phyloP scores from a whole-genome alignment of 2,329 filamentous ascomycete species.

The Ilyonectria destructans region DNA sequence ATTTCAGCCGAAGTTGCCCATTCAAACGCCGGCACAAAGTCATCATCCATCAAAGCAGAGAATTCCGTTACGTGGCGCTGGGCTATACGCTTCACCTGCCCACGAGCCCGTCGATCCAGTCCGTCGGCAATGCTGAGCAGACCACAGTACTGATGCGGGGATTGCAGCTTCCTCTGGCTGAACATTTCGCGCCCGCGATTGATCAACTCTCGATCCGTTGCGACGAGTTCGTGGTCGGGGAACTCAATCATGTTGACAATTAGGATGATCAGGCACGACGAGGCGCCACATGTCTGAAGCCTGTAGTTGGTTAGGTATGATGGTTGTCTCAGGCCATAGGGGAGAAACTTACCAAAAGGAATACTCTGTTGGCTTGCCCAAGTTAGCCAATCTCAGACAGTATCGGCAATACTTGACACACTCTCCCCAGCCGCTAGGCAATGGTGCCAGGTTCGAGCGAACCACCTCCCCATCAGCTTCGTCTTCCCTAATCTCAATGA shows the following conservation, averaged over 20 bases:
- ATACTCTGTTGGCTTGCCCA: conserved; percentile 34
- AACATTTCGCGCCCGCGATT: conserved; percentile 28
- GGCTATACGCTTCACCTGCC: conserved; percentile 28
- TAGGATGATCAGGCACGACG: conserved; percentile 36
- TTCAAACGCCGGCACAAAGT: conserved; percentile 10
- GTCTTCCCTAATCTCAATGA: conserved; percentile 38
- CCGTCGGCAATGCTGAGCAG: conserved; percentile 35
- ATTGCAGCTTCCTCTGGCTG: background rate
- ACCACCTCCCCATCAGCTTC: conserved; percentile 29
- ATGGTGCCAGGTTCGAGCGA: conserved; percentile 30
- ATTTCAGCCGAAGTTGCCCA: background rate
- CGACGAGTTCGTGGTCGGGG: conserved; percentile 25
- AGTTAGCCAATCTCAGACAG: conserved; percentile 32
- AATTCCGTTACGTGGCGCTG: background rate
- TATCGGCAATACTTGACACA: conserved; percentile 35
- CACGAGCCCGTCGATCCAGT: conserved; percentile 38
- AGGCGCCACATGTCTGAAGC: conserved; percentile 39
- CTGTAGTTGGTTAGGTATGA: conserved; percentile 10
- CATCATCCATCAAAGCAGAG: conserved; percentile 8
- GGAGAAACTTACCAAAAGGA: conserved; percentile 26
- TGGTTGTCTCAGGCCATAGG: background rate
- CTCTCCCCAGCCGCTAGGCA: conserved; percentile 37
- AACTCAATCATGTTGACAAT: conserved; percentile 45
- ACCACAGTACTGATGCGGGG: conserved; percentile 21
- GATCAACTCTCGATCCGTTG: conserved; percentile 26